Evolutionary conservation across 371 early-diverging fungal genomes (phyloP), one percentile per base, ranked within the genome.

Genomic region (Mortierella sp.): DNA sequence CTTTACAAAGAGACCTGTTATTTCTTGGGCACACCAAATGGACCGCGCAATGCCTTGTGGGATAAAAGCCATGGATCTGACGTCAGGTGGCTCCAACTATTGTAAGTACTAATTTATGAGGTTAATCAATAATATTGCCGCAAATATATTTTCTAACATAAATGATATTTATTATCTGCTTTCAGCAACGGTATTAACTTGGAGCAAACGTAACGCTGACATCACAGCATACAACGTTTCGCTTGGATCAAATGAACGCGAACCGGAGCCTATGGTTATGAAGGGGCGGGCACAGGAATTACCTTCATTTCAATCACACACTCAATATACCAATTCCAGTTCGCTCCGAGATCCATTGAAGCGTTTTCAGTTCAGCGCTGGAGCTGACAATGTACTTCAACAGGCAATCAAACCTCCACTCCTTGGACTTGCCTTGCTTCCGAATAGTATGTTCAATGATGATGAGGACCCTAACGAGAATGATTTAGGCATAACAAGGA

Each of bases 21-120:
- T 74, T 23, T 73, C 80, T 1, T 74, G 74, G 70, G 70, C 74
- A 7, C 80, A 79, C 29, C 66, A 74, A 12, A 61, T 62, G 67
- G 66, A 61, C n/a, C 80, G 80, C 6, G 32, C 22, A 1, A 58
- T 62, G 63, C 80, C 80, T 15, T 70, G 58, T 55, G 80, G 80
- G 10, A 62, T 79, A 7, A 66, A 70, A 55, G 66, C 69, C 26
- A 57, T 79, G 60, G 80, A 74, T 19, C 43, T 70, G 32, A 34
- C 26, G 0, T 32, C 61, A 4, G 59, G 63, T 32, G 61, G 47
- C 10, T 22, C 40, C 10, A 45, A 47, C 6, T 64, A 68, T 42
- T 35, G 78, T 77, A 72, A 26, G 72, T 61, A 13, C 26, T 31
- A 17, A 4, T 23, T 4, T n/a, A 0, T 54, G 2, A 29, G 6